These are phyloP conservation scores for Fusarium fujikuroi DNA, from an alignment of 2,329 filamentous ascomycete species.

Conservation along the genomic window DNA sequence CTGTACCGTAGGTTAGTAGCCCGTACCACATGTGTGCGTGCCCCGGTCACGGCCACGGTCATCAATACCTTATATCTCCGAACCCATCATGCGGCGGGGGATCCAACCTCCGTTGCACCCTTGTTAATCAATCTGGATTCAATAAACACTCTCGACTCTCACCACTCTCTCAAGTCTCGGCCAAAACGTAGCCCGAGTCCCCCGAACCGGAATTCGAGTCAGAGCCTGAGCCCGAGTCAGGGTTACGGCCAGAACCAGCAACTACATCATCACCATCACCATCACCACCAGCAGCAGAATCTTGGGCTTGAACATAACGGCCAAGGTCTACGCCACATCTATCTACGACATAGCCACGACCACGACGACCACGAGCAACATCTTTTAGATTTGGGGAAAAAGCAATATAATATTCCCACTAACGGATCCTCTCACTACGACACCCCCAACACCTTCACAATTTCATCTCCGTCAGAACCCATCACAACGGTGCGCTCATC, in stretches of 20 bases:
- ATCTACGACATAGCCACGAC: conserved; percentile 36
- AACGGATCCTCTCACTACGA: conserved; percentile 18
- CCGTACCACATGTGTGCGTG: conserved; percentile 38
- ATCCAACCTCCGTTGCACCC: conserved; percentile 66
- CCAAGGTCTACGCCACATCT: conserved; percentile 31
- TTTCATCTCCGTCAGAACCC: conserved; percentile 26
- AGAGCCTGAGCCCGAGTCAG: conserved; percentile 30
- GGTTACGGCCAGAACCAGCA: conserved; percentile 25
- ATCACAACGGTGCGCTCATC: conserved; percentile 48
- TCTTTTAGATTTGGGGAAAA: conserved; percentile 27
- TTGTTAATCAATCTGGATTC: conserved; percentile 67
- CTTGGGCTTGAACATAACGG: conserved; percentile 10
- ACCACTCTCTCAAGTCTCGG: conserved; percentile 35
- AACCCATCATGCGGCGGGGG: conserved; percentile 65
- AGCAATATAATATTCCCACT: conserved; percentile 44
- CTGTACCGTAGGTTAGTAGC: conserved; percentile 1
- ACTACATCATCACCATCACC: conserved; percentile 31
- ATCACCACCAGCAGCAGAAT: conserved; percentile 7
- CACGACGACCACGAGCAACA: conserved; percentile 32
- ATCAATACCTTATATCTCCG: conserved; percentile 40
- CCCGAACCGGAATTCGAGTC: conserved; percentile 23
- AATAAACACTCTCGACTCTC: conserved; percentile 53
- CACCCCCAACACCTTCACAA: conserved; percentile 34
- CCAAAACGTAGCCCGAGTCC: conserved; percentile 37
- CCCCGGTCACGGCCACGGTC: conserved; percentile 39